Conservation (phyloP, 2,329 filamentous ascomycete genomes). For the Saccharata proteae region DNA sequence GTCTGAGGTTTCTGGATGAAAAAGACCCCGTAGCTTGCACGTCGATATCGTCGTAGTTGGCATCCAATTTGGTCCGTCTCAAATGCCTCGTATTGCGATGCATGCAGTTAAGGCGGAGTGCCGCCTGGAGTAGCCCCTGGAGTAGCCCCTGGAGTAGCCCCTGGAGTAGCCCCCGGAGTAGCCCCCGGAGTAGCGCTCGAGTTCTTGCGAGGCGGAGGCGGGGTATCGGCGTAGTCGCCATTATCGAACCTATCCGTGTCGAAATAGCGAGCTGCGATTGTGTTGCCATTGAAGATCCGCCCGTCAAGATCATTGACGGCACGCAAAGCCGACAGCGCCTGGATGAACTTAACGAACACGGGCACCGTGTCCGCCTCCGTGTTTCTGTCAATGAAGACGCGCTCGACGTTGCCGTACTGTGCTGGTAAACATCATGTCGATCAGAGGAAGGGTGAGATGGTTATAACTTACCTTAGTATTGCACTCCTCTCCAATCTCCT, state of each 20-base stretch:
- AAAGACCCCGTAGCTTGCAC: too few relatives aligned
- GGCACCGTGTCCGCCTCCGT: conserved; percentile 37
- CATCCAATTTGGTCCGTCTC: too few relatives aligned
- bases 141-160: too few relatives aligned
- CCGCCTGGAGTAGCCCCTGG: too few relatives aligned
- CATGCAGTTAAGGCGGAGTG: too few relatives aligned
- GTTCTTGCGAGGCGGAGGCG: too few relatives aligned
- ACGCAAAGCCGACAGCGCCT: conserved; percentile 71
- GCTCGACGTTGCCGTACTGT: conserved; percentile 72
- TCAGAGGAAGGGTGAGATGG: conserved; percentile 6
- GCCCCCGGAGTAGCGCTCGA: too few relatives aligned
- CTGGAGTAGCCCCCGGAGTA: too few relatives aligned
- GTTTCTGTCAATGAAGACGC: conserved; percentile 60
- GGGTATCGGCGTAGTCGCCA: conserved; percentile 1
- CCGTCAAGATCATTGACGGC: conserved; percentile 85
- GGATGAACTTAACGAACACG: conserved; percentile 92
- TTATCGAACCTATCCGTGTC: conserved; percentile 63
- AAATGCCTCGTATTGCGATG: too few relatives aligned
- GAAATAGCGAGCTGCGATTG: conserved; percentile 72
- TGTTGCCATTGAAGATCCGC: conserved; percentile 77
- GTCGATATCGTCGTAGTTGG: too few relatives aligned
- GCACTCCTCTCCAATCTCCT: conserved; percentile 94
- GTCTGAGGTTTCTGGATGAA: too few relatives aligned
- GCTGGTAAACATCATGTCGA: conserved; percentile 10
- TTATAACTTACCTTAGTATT: conserved; percentile 52